Conservation (phyloP, 2,329 filamentous ascomycete species). For the Fragosphaeria purpurea region DNA sequence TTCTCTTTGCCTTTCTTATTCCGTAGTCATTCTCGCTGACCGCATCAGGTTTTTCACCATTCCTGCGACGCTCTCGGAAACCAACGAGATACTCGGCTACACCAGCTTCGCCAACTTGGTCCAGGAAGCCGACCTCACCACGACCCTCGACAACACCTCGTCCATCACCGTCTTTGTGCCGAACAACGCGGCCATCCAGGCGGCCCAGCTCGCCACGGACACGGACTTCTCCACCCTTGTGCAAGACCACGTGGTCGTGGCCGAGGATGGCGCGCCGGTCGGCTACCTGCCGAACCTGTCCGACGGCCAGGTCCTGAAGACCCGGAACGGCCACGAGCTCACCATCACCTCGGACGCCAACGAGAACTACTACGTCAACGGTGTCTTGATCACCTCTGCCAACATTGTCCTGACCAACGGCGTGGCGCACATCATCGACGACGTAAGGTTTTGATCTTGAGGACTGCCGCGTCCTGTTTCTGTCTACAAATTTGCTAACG, state of each 20-base stretch:
- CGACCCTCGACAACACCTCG: slow-evolving; percentile 8
- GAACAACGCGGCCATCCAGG: slow-evolving; percentile 10
- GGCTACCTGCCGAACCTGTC: slow-evolving; percentile 10
- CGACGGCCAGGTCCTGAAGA: slow-evolving; percentile 10
- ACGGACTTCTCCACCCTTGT: slow-evolving; percentile 5
- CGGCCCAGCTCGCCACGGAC: slow-evolving; percentile 4
- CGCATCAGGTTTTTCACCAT: slow-evolving; percentile 7
- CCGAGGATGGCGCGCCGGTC: neutral
- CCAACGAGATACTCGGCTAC: slow-evolving; percentile 6
- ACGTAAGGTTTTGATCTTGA: neutral
- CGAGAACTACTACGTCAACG: slow-evolving; percentile 12
- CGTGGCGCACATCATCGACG: slow-evolving; percentile 9
- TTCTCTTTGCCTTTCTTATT: too few species aligned
- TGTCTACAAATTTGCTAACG: too few species aligned
- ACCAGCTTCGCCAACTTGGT: slow-evolving; percentile 8
- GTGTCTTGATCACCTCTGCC: slow-evolving; percentile 8
- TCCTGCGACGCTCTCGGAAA: slow-evolving; percentile 7
- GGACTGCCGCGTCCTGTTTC: neutral
- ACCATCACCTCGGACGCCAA: slow-evolving; percentile 8
- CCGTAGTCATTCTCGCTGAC: too few species aligned
- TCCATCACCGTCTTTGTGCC: slow-evolving; percentile 11
- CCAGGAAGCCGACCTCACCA: slow-evolving; percentile 2
- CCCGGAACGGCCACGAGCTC: slow-evolving; percentile 8
- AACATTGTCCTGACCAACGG: slow-evolving; percentile 11
- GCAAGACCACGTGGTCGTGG: slow-evolving; percentile 9